Base-by-base conservation (phyloP, 495 filamentous ascomycete species). In the Annulohypoxylon bovei region DNA sequence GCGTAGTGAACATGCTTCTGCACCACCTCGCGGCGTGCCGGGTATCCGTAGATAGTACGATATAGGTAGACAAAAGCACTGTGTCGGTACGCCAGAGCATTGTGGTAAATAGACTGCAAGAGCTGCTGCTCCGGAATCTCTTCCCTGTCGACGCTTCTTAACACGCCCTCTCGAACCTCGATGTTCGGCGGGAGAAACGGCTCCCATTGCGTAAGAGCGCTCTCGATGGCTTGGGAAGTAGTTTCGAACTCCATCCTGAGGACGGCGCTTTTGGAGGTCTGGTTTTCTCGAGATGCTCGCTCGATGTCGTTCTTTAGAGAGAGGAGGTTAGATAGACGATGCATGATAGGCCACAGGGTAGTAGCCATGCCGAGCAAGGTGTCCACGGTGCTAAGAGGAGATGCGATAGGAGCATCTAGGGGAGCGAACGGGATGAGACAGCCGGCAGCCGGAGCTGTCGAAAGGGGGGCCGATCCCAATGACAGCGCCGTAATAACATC, bases 401-500 rank as follows among this genome's bases (percentile, higher is more conserved):
- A 85, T 16, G 78, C 76, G 5, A 80, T 75, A 3, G 73, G 77
- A 0, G 81, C 79, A 22, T 81, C 78, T 18, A 86, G 76, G 2
- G 87, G 84, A 6, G 84, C 81, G 22, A 84, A 74, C 7, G 80
- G 79, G 1, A 79, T 59, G 3, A 83, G 78, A 40, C 81, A 80
- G 23, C 79, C 79, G 8, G 82, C 75, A 2, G 79, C 77, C 4
- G 85, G 85, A 11, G 86, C 84, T 2, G 78, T 81, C 8, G 84
- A 85, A 50, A 88, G 79, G 3, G 88, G 87, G 6, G 86, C 75
- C 6, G 86, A 86, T 62, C 87, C 87, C 42, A 88, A 81, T n/a
- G 88, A 90, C 44, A 90, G 77, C 6, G 88, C 88, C 7, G 87
- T 82, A 18, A 89, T 88, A 14, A 90, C 88, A 71, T 90, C 88